phyloP scores from a whole-genome alignment of 352 stramenopile species.

The Phytopythium helicoides region DNA sequence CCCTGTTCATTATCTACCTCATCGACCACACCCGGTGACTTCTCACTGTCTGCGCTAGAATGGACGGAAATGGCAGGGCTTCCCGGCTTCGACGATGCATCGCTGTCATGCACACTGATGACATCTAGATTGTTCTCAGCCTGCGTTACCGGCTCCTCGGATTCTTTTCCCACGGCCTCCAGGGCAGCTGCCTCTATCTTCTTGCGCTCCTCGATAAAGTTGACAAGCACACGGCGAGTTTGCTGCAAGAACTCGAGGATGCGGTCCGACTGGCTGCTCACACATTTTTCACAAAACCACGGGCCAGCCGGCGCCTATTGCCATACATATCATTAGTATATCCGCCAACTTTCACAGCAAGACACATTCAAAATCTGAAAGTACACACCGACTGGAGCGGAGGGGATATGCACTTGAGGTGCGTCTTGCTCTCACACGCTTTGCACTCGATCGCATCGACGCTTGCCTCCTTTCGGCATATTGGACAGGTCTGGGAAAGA shows the following conservation, averaged over 20 bases:
- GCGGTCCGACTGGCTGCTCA: slow-evolving; percentile 45
- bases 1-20: neutral
- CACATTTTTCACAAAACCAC: slow-evolving; percentile 62
- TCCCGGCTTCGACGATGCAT: neutral
- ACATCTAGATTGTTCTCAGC: slow-evolving; percentile 9
- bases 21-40: neutral
- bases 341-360: neutral
- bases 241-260: slow-evolving; percentile 73
- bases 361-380: neutral
- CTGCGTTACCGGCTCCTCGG: neutral
- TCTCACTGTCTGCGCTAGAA: neutral
- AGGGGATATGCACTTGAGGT: slow-evolving; percentile 48
- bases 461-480: slow-evolving; percentile 45
- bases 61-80: neutral
- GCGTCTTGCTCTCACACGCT: slow-evolving; percentile 55
- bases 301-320: slow-evolving; percentile 13
- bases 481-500: slow-evolving; percentile 32
- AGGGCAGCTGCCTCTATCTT: slow-evolving; percentile 1
- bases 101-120: slow-evolving; percentile 5
- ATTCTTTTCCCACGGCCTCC: neutral
- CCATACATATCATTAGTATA: neutral
- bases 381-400: slow-evolving; percentile 22
- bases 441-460: slow-evolving; percentile 45
- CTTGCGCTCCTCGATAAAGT: slow-evolving; percentile 30
- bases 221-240: slow-evolving; percentile 46